phyloP scores from a whole-genome alignment of 768 basidiomycete genomes.

The Chalciporus pseudorubinellus region DNA sequence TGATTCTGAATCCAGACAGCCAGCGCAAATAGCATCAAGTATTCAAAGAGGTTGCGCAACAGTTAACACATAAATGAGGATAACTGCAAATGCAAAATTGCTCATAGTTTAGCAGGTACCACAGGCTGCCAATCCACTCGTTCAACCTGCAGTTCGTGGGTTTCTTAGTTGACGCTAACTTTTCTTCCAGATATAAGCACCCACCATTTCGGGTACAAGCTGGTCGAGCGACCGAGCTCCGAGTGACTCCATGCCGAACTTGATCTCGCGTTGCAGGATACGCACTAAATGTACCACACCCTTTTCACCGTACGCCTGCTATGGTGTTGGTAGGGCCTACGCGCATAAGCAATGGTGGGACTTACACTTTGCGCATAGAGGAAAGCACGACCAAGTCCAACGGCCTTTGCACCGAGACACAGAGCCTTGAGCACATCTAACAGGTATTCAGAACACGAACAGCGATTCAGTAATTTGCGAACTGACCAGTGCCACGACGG shows the following conservation, averaged over 20 bases:
- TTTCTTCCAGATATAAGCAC: conserved; percentile 12
- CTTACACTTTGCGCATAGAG: conserved; percentile 82
- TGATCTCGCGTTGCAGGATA: conserved; percentile 76
- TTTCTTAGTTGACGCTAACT: conserved; percentile 4
- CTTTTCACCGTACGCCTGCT: conserved; percentile 69
- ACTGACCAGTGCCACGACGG: conserved; percentile 70
- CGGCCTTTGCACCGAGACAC: conserved; percentile 83
- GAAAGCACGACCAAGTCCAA: conserved; percentile 84
- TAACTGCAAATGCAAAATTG: background rate
- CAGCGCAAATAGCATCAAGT: no score
- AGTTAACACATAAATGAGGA: no score
- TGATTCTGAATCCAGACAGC: no score
- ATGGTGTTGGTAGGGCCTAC: conserved; percentile 2
- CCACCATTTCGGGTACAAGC: conserved; percentile 72
- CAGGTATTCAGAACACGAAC: background rate
- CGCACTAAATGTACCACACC: conserved; percentile 65
- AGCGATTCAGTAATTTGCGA: background rate
- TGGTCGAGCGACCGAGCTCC: conserved; percentile 66
- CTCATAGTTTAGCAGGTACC: conserved; percentile 23
- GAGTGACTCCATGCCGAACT: conserved; percentile 70
- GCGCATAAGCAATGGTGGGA: background rate
- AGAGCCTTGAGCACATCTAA: conserved; percentile 85
- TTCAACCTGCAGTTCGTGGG: conserved; percentile 43
- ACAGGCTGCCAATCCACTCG: conserved; percentile 65
- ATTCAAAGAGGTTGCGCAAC: no score